A percentile compares a stretch with the other conserved stretches of the same genome.
Evolutionary conservation across 1,139 yeast genomes (phyloP).

Genomic region (Saccharomycopsis hybrid): DNA sequence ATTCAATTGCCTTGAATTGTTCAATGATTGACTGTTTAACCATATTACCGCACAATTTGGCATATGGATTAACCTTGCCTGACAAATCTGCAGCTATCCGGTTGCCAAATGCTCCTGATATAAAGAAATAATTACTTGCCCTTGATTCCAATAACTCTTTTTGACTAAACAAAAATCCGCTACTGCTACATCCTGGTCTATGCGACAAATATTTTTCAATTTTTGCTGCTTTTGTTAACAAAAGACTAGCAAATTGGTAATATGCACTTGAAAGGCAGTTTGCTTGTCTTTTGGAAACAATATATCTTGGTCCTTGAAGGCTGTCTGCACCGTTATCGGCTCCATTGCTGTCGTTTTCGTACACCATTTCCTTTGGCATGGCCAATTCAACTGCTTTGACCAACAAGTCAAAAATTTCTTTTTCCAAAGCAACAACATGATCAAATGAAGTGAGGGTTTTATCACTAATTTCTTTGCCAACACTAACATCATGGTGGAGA

Average conservation of each 20-base stretch:
- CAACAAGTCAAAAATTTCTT: slow-evolving; percentile 3
- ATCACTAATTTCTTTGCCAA: too few species aligned
- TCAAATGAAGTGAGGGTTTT: too few species aligned
- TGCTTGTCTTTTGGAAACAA: slow-evolving; percentile 15
- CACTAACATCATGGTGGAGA: not conserved
- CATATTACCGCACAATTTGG: slow-evolving; percentile 20
- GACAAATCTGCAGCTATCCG: slow-evolving; percentile 9
- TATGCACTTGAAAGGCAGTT: slow-evolving; percentile 13
- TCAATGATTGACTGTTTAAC: slow-evolving; percentile 10
- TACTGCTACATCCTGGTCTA: not conserved
- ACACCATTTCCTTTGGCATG: not conserved
- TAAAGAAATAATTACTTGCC: slow-evolving; percentile 15
- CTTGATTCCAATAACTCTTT: slow-evolving; percentile 11
- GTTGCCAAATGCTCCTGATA: slow-evolving; percentile 19
- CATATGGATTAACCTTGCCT: slow-evolving; percentile 15
- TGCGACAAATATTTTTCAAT: slow-evolving; percentile 3
- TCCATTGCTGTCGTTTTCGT: not conserved
- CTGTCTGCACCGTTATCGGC: not conserved
- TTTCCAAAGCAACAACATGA: not conserved
- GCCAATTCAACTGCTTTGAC: slow-evolving; percentile 9
- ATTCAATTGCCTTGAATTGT: not conserved
- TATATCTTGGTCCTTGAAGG: not conserved
- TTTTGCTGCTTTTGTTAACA: slow-evolving; percentile 12
- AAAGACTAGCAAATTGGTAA: slow-evolving; percentile 13
- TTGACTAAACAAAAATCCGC: not conserved